Percentiles rank a stretch among this genome's conserved stretches.
phyloP scores from a whole-genome alignment of 495 filamentous ascomycete species.

The Melanomma pulvis-pyrius region DNA sequence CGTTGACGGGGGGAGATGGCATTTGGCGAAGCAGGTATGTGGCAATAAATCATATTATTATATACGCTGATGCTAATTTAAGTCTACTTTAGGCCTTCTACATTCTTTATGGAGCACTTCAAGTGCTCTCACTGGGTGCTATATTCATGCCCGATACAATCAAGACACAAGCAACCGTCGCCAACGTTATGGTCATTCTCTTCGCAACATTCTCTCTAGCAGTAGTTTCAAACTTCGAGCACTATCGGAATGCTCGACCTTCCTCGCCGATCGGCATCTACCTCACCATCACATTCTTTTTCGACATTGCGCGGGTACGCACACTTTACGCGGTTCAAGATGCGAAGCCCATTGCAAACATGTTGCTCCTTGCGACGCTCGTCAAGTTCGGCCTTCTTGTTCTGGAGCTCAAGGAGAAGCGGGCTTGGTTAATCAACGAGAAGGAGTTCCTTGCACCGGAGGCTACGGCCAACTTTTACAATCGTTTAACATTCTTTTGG shows the following conservation, averaged over 20 bases:
- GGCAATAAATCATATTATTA: not conserved
- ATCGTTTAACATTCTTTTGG: conserved; percentile 21
- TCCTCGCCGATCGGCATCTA: conserved; percentile 14
- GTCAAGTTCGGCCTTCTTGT: conserved; percentile 11
- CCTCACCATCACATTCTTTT: conserved; percentile 12
- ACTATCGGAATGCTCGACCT: conserved; percentile 17
- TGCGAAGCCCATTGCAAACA: conserved; percentile 7
- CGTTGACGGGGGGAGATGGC: conserved; percentile 12
- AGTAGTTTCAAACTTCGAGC: conserved; percentile 21
- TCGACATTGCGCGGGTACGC: conserved; percentile 16
- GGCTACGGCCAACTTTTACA: conserved; percentile 18
- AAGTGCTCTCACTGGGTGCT: conserved; percentile 19
- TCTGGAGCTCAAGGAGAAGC: conserved; percentile 20
- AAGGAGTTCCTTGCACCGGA: conserved; percentile 12
- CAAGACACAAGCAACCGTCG: conserved; percentile 15
- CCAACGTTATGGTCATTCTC: conserved; percentile 4
- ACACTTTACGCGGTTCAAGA: conserved; percentile 14
- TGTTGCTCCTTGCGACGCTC: conserved; percentile 20
- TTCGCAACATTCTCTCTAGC: conserved; percentile 23
- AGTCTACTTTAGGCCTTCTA: conserved; percentile 8
- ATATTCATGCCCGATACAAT: conserved; percentile 21
- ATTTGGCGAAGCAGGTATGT: conserved; percentile 20
- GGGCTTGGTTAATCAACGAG: not conserved
- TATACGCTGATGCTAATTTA: not conserved
- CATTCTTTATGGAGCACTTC: conserved; percentile 19